These are phyloP conservation scores for Pichia sp. DNA, from an alignment of 1,139 yeast genomes.

Conservation along the genomic window DNA sequence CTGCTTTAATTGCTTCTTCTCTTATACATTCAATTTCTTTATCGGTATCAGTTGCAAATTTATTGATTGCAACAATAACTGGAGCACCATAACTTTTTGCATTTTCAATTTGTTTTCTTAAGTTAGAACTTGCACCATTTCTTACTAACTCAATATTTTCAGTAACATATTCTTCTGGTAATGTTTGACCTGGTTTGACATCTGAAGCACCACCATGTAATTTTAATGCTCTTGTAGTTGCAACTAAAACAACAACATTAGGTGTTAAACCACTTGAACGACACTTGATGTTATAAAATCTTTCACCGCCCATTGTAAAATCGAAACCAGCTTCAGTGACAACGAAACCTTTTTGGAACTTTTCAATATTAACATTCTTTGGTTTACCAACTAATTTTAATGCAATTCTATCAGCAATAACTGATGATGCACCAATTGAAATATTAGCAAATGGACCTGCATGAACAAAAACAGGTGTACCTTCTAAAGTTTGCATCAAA, in stretches of 20 bases:
- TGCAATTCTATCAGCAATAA: slow-evolving; percentile 69
- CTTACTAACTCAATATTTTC: slow-evolving; percentile 61
- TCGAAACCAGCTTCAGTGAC: slow-evolving; percentile 85
- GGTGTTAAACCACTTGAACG: slow-evolving; percentile 70
- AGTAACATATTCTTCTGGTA: slow-evolving; percentile 60
- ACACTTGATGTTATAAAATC: slow-evolving; percentile 75
- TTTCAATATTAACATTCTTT: slow-evolving; percentile 28
- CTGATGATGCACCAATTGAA: slow-evolving; percentile 79
- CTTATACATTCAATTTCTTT: slow-evolving; percentile 61
- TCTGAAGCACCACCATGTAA: slow-evolving; percentile 82
- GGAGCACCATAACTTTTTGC: slow-evolving; percentile 68
- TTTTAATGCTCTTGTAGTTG: slow-evolving; percentile 74
- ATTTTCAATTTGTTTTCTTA: slow-evolving; percentile 69
- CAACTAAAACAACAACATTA: slow-evolving; percentile 69
- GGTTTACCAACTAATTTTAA: slow-evolving; percentile 52
- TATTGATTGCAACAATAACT: slow-evolving; percentile 74
- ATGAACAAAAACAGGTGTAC: slow-evolving; percentile 78
- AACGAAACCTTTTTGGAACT: slow-evolving; percentile 51
- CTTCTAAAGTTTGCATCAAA: slow-evolving; percentile 79
- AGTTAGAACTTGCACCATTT: slow-evolving; percentile 56
- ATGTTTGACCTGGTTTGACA: slow-evolving; percentile 72
- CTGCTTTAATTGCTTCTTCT: slow-evolving; percentile 60
- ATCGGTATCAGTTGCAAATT: slow-evolving; percentile 64
- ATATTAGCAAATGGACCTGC: slow-evolving; percentile 87
- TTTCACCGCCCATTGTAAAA: slow-evolving; percentile 85